A percentile compares a stretch with the other conserved stretches of the same genome.
Evolutionary conservation across 495 filamentous ascomycete species (phyloP).

Genomic region (Zalerion maritima): DNA sequence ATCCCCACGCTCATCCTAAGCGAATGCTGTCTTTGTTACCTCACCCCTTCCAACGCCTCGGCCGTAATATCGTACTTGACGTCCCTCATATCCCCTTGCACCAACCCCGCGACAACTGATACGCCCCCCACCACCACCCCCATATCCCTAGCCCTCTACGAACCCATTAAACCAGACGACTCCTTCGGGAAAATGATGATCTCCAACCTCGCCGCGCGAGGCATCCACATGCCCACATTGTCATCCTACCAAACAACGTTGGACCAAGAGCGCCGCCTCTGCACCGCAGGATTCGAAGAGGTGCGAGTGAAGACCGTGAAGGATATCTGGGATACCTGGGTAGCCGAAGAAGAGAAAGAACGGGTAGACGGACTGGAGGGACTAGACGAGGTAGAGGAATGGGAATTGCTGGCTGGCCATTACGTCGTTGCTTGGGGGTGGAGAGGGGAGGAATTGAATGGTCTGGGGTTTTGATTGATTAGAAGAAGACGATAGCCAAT

Average conservation of each 20-base stretch:
- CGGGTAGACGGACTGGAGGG: slow-evolving; percentile 68
- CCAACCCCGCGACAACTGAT: no score
- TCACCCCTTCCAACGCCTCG: slow-evolving; percentile 45
- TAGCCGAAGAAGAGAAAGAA: slow-evolving; percentile 57
- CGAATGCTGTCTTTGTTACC: slow-evolving; percentile 88
- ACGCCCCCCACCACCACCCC: no score
- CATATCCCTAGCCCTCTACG: slow-evolving; percentile 66
- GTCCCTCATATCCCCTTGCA: slow-evolving; percentile 32
- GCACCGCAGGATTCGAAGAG: slow-evolving; percentile 44
- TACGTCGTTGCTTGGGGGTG: slow-evolving; percentile 78
- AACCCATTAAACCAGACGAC: slow-evolving; percentile 71
- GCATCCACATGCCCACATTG: slow-evolving; percentile 73
- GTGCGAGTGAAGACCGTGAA: slow-evolving; percentile 49
- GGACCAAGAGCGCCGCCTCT: slow-evolving; percentile 52
- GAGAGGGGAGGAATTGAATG: slow-evolving; percentile 21
- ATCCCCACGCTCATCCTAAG: slow-evolving; percentile 75
- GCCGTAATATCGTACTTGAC: slow-evolving; percentile 55
- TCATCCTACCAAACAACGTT: slow-evolving; percentile 48
- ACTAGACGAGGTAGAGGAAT: slow-evolving; percentile 93
- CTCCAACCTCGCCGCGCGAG: slow-evolving; percentile 71
- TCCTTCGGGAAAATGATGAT: slow-evolving; percentile 85
- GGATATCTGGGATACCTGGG: slow-evolving; percentile 62
- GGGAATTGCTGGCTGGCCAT: slow-evolving; percentile 73
- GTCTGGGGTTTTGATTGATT: no score
- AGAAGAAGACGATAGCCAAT: no score